Evolutionary conservation across 108 stramenopile species (phyloP).

Genomic region (Skeletonema marinoi): DNA sequence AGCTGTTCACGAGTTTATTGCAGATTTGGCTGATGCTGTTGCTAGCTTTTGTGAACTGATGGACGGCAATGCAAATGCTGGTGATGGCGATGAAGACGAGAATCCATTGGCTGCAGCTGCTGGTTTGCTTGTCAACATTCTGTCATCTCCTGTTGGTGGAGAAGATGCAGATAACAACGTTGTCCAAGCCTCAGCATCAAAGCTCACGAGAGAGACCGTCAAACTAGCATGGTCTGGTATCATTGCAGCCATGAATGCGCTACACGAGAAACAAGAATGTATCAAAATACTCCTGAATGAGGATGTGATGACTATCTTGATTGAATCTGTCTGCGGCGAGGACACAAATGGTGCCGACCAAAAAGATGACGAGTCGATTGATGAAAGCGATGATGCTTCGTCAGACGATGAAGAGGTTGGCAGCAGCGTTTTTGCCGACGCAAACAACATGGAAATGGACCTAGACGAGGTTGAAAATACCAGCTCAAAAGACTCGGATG

Average conservation of each 20-base stretch:
- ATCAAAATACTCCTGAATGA: slow-evolving; percentile 51
- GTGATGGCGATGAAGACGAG: slow-evolving; percentile 29
- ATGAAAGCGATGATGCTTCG: slow-evolving; percentile 25
- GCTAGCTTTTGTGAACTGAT: slow-evolving; percentile 22
- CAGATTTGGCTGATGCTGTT: slow-evolving; percentile 54
- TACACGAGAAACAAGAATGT: slow-evolving; percentile 12
- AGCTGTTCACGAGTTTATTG: slow-evolving; percentile 61
- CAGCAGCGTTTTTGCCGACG: slow-evolving; percentile 29
- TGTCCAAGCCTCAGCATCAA: slow-evolving; percentile 66
- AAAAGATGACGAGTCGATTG: slow-evolving; percentile 33
- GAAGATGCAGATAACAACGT: slow-evolving; percentile 39
- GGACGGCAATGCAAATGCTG: not conserved
- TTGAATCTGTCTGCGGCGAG: slow-evolving; percentile 66
- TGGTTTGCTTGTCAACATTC: slow-evolving; percentile 65
- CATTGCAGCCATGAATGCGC: slow-evolving; percentile 21
- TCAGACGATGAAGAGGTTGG: slow-evolving; percentile 57
- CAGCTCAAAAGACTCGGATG: slow-evolving; percentile 16
- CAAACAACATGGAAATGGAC: slow-evolving; percentile 35
- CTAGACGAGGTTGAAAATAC: slow-evolving; percentile 45
- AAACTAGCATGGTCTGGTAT: slow-evolving; percentile 72
- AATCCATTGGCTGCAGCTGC: slow-evolving; percentile 68
- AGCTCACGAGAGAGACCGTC: slow-evolving; percentile 72
- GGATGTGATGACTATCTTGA: slow-evolving; percentile 53
- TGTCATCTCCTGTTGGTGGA: slow-evolving; percentile 70
- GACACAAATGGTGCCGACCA: slow-evolving; percentile 1